Conservation (phyloP, 148 eudicot genomes). For the Camellia japonica region DNA sequence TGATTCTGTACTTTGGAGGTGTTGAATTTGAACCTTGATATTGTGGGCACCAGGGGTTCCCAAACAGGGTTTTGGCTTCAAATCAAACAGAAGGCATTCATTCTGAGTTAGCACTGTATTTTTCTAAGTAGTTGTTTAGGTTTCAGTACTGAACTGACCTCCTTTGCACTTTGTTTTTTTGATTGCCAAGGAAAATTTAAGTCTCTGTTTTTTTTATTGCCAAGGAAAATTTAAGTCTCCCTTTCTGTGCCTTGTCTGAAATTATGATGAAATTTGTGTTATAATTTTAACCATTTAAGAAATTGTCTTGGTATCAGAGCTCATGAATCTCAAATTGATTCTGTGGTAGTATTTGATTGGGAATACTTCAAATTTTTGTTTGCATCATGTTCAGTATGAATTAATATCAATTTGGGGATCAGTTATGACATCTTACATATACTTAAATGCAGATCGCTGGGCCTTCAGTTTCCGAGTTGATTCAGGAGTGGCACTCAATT, state of each 20-base stretch:
- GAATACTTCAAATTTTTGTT: background rate
- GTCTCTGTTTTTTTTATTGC: background rate
- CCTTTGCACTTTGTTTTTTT: background rate
- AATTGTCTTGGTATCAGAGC: background rate
- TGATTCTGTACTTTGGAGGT: background rate
- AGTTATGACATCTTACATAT: background rate
- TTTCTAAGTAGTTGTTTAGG: background rate
- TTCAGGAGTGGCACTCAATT: slow-evolving; percentile 52
- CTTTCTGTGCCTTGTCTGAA: background rate
- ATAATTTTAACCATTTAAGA: background rate
- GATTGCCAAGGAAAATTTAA: background rate
- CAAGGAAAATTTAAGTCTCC: background rate
- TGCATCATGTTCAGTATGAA: slow-evolving; percentile 1
- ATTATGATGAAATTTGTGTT: background rate
- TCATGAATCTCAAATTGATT: background rate
- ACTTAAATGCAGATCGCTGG: slow-evolving; percentile 67
- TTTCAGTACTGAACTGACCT: no score
- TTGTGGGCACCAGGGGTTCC: background rate
- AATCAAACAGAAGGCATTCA: background rate
- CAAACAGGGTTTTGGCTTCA: background rate
- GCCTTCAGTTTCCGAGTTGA: slow-evolving; percentile 83
- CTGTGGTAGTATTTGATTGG: background rate
- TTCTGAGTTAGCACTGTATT: background rate
- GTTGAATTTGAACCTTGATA: background rate
- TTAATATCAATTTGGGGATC: background rate